A percentile compares a stretch with the other conserved stretches of the same genome.
Conservation (phyloP, 371 early-diverging fungal genomes). For the Mortierella sp. region DNA sequence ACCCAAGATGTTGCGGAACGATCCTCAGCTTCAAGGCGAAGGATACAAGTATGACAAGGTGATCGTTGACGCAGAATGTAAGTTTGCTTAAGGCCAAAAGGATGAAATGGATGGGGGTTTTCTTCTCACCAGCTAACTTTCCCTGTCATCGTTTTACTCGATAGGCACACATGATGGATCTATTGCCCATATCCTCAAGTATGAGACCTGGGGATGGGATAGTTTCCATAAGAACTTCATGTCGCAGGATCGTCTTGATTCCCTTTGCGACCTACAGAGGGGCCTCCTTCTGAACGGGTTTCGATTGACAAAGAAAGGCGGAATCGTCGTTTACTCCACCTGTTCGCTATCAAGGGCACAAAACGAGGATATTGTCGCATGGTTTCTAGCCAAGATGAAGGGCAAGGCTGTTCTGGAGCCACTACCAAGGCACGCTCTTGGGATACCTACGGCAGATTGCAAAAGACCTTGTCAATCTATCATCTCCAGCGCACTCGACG, state of each 20-base stretch:
- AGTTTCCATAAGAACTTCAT: conserved; percentile 75
- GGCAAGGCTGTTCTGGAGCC: conserved; percentile 43
- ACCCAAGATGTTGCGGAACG: conserved; percentile 71
- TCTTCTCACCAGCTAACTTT: too few relatives aligned
- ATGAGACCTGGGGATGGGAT: conserved; percentile 81
- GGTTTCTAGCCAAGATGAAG: conserved; percentile 73
- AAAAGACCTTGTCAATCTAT: conserved; percentile 37
- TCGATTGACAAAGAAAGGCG: conserved; percentile 71
- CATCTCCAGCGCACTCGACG: conserved; percentile 24
- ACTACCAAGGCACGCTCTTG: conserved; percentile 38
- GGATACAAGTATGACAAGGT: conserved; percentile 83
- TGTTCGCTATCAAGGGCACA: conserved; percentile 83
- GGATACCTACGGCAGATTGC: conserved; percentile 36
- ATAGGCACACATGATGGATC: conserved; percentile 92
- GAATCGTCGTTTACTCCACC: conserved; percentile 88
- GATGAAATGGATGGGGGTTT: too few relatives aligned
- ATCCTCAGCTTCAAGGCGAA: conserved; percentile 58
- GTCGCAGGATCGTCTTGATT: conserved; percentile 64
- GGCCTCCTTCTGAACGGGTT: conserved; percentile 78
- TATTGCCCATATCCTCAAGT: conserved; percentile 84
- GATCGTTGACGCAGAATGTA: conserved; percentile 95
- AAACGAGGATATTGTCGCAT: conserved; percentile 84
- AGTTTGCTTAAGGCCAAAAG: neutral
- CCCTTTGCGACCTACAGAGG: conserved; percentile 59
- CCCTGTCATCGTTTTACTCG: neutral